Percentiles rank a stretch among this genome's conserved stretches.
phyloP scores from a whole-genome alignment of 169 alveolate species.

The Haemoproteus tartakovskyi region DNA sequence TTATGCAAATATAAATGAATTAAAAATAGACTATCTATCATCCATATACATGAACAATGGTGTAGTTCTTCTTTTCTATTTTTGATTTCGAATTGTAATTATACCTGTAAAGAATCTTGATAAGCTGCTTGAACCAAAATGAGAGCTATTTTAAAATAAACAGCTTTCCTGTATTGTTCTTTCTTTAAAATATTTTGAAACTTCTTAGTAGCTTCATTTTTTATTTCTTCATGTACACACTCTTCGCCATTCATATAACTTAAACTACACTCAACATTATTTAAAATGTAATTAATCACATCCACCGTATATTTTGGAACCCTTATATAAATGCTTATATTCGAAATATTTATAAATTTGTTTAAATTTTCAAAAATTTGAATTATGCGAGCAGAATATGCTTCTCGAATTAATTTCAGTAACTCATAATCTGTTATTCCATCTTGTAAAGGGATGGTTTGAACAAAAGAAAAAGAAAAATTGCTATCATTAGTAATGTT shows the following conservation, averaged over 20 bases:
- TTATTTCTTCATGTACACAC: not conserved
- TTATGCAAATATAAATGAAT: too few species aligned
- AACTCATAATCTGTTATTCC: slow-evolving; percentile 25
- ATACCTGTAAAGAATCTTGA: slow-evolving; percentile 61
- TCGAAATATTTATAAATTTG: slow-evolving; percentile 31
- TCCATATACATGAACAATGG: not conserved
- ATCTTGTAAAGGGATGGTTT: slow-evolving; percentile 14
- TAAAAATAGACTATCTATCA: too few species aligned
- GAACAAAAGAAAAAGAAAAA: slow-evolving; percentile 2
- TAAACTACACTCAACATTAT: slow-evolving; percentile 51
- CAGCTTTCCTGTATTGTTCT: slow-evolving; percentile 2
- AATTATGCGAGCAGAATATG: slow-evolving; percentile 6
- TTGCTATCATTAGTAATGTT: not conserved
- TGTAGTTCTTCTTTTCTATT: not conserved
- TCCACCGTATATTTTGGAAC: slow-evolving; percentile 1
- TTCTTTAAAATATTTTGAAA: too few species aligned
- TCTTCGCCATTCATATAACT: slow-evolving; percentile 11
- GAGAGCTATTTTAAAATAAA: slow-evolving; percentile 28
- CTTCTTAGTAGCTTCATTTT: not conserved
- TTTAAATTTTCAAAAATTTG: slow-evolving; percentile 10
- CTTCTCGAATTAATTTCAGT: slow-evolving; percentile 23
- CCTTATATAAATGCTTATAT: slow-evolving; percentile 41
- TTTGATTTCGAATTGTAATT: not conserved
- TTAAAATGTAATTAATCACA: slow-evolving; percentile 15
- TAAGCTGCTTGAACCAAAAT: slow-evolving; percentile 48